Conservation (phyloP, 257 asterid genomes). For the Gentiana dahurica region DNA sequence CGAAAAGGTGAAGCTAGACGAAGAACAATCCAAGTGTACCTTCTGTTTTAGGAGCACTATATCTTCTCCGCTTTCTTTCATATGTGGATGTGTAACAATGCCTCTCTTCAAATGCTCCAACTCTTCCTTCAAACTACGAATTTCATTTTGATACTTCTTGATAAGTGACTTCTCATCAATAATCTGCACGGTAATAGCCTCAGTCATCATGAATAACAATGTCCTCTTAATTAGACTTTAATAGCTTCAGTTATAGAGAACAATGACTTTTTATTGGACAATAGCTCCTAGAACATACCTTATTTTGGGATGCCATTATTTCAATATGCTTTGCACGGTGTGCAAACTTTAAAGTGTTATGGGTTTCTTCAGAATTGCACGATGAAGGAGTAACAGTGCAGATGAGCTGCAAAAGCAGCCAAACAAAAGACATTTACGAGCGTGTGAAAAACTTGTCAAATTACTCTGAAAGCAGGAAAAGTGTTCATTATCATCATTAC, state of each 20-base stretch:
- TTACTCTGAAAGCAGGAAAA: too few species aligned
- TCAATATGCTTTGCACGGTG: slow-evolving; percentile 98
- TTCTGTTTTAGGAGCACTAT: slow-evolving; percentile 85
- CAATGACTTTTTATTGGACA: slow-evolving; percentile 3
- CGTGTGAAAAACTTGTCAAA: too few species aligned
- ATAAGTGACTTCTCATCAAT: slow-evolving; percentile 95
- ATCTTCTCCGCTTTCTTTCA: slow-evolving; percentile 57
- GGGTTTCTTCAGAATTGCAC: slow-evolving; percentile 97
- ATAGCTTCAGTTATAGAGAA: too few species aligned
- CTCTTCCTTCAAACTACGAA: slow-evolving; percentile 90
- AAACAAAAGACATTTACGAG: not conserved
- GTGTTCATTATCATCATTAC: too few species aligned
- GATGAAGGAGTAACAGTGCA: slow-evolving; percentile 96
- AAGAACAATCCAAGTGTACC: slow-evolving; percentile 28
- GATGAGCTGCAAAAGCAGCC: slow-evolving; percentile 52
- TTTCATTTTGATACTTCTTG: slow-evolving; percentile 92
- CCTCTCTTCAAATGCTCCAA: slow-evolving; percentile 90
- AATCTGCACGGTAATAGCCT: slow-evolving; percentile 56
- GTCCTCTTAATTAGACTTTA: not conserved
- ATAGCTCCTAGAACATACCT: slow-evolving; percentile 37
- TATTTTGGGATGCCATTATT: slow-evolving; percentile 90
- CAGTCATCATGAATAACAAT: slow-evolving; percentile 8
- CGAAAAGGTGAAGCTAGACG: not conserved
- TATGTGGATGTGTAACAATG: slow-evolving; percentile 54
- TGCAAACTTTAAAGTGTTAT: slow-evolving; percentile 94